Evolutionary conservation across 164 flowering plant genomes (phyloP).

Genomic region (Piper longum): DNA sequence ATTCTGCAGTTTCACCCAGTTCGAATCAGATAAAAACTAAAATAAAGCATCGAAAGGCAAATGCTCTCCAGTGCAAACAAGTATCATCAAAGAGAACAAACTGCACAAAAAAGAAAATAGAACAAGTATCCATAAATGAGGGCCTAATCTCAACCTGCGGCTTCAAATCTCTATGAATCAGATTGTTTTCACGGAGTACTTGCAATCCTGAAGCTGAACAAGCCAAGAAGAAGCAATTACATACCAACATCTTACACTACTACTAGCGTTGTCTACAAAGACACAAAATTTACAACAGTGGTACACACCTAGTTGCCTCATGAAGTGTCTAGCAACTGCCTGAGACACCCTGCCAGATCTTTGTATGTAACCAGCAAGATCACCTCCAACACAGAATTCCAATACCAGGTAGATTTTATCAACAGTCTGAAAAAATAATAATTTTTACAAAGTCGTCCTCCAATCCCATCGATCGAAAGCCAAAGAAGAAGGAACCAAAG

Average conservation of each 20-base stretch:
- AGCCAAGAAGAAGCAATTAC: background rate
- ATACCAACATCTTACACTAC: background rate
- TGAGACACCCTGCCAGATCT: conserved; percentile 34
- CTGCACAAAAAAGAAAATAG: background rate
- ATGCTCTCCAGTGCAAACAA: background rate
- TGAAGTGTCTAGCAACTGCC: conserved; percentile 37
- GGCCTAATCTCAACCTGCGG: conserved; percentile 26
- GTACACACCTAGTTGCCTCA: conserved; percentile 42
- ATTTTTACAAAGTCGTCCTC: background rate
- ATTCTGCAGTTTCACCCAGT: conserved; percentile 25
- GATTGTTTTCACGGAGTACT: conserved; percentile 41
- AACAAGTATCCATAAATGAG: background rate
- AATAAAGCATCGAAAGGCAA: background rate
- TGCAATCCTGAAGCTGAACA: conserved; percentile 41
- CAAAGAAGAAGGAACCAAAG: background rate
- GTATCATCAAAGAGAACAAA: background rate
- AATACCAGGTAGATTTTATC: conserved; percentile 37
- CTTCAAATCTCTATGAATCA: conserved; percentile 49
- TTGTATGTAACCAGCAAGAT: conserved; percentile 39
- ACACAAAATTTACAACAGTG: no score
- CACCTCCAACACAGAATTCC: conserved; percentile 52
- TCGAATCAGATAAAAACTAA: conserved; percentile 2
- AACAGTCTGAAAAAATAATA: conserved; percentile 19
- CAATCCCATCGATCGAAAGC: background rate
- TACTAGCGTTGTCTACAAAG: background rate